Conservation (phyloP, 345 rosid species). For the Eucalyptus regnans region DNA sequence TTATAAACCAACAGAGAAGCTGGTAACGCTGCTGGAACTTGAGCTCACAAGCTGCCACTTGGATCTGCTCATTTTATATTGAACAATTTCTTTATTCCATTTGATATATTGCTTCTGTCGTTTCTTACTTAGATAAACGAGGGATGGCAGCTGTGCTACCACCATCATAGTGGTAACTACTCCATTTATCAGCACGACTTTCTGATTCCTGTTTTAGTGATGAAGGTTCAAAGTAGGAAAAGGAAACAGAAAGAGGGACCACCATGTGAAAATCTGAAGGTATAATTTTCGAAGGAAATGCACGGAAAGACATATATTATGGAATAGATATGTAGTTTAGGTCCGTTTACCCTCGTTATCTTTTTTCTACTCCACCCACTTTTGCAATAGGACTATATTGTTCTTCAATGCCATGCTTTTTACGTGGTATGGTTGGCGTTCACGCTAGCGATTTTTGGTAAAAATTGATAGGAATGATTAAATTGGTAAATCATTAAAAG, state of each 20-base stretch:
- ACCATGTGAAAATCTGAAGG: neutral
- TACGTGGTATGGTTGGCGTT: fast-evolving
- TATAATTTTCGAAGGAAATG: neutral
- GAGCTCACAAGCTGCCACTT: neutral
- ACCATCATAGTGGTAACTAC: neutral
- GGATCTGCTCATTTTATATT: no score
- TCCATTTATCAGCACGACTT: neutral
- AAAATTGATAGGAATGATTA: no score
- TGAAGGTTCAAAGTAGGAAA: neutral
- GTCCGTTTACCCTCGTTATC: fast-evolving
- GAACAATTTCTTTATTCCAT: no score
- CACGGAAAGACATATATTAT: no score
- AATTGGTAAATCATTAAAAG: no score
- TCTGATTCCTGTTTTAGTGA: neutral
- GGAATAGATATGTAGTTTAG: no score
- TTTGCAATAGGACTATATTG: no score
- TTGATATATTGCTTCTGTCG: neutral
- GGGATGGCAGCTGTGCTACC: neutral
- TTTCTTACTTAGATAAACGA: neutral
- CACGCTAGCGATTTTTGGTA: fast-evolving
- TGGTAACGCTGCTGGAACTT: neutral
- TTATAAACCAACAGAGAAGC: neutral
- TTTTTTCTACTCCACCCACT: no score
- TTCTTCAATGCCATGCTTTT: fast-evolving
- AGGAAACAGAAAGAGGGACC: no score